Percentiles rank a stretch among this genome's conserved stretches.
Evolutionary conservation across 2,329 filamentous ascomycete genomes (phyloP).

Genomic region (Fusarium pilosicola): DNA sequence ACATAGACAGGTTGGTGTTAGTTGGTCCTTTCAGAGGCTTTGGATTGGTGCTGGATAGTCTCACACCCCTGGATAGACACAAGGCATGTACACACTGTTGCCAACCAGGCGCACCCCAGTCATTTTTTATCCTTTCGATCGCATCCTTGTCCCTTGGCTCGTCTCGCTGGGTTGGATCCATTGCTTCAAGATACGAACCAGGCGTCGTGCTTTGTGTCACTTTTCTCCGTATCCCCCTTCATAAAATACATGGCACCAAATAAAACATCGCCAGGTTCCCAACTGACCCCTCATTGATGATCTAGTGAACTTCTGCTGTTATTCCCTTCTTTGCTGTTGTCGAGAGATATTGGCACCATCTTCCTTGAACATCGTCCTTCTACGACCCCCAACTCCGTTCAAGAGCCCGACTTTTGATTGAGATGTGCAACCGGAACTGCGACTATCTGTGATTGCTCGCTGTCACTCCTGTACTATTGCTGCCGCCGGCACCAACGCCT

Average conservation of each 20-base stretch:
- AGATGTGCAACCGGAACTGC: constrained; percentile 12
- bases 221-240: constrained; percentile 47
- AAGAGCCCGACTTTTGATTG: constrained; percentile 9
- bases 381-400: not conserved
- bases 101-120: constrained; percentile 34
- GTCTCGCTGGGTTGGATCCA: constrained; percentile 44
- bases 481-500: constrained; percentile 36
- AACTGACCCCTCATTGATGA: constrained; percentile 43
- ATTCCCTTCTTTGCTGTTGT: constrained; percentile 11
- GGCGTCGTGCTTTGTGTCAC: constrained; percentile 45
- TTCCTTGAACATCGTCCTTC: constrained; percentile 5
- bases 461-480: constrained; percentile 33
- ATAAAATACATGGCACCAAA: constrained; percentile 47
- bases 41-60: constrained; percentile 28
- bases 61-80: constrained; percentile 21
- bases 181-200: constrained; percentile 47
- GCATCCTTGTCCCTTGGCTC: constrained; percentile 41
- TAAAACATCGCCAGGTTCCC: constrained; percentile 46
- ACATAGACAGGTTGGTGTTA: constrained; percentile 1
- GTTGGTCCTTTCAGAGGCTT: constrained; percentile 16
- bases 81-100: not conserved
- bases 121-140: constrained; percentile 36
- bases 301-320: constrained; percentile 25
- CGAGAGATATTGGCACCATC: constrained; percentile 15
- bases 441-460: constrained; percentile 13